Percentiles rank a stretch among this genome's conserved stretches.
Conservation (phyloP, 805 yeast species). For the Maudiozyma bulderi region DNA sequence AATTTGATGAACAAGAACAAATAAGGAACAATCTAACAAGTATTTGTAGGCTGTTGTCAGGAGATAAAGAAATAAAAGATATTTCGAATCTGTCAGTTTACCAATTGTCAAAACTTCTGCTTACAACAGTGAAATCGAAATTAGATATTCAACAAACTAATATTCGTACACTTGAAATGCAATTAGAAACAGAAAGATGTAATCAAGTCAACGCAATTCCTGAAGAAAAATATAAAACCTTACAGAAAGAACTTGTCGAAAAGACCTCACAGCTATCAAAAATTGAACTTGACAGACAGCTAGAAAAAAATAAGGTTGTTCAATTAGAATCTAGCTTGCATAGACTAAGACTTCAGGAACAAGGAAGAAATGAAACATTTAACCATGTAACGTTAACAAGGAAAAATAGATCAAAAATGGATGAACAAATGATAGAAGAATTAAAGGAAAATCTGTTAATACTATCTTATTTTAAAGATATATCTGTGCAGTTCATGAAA, state of each 20-base stretch:
- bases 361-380: background rate
- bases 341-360: constrained; percentile 1
- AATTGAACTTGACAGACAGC: background rate
- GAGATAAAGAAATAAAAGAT: background rate
- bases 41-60: constrained; percentile 1
- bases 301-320: background rate
- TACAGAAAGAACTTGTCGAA: background rate
- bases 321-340: background rate
- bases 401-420: background rate
- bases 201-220: background rate
- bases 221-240: background rate
- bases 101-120: too few species aligned
- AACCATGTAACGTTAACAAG: background rate
- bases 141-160: too few species aligned
- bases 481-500: constrained; percentile 4
- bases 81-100: background rate
- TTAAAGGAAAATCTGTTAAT: background rate
- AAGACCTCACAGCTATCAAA: background rate
- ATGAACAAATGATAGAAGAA: background rate
- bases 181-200: too few species aligned
- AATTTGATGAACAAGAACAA: constrained; percentile 1
- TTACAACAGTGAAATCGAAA: too few species aligned
- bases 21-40: constrained; percentile 3
- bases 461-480: constrained; percentile 2
- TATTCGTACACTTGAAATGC: too few species aligned